Percentiles rank a stretch among this genome's conserved stretches.
Evolutionary conservation across 345 rosid species (phyloP).

Genomic region (Brassica juncea): DNA sequence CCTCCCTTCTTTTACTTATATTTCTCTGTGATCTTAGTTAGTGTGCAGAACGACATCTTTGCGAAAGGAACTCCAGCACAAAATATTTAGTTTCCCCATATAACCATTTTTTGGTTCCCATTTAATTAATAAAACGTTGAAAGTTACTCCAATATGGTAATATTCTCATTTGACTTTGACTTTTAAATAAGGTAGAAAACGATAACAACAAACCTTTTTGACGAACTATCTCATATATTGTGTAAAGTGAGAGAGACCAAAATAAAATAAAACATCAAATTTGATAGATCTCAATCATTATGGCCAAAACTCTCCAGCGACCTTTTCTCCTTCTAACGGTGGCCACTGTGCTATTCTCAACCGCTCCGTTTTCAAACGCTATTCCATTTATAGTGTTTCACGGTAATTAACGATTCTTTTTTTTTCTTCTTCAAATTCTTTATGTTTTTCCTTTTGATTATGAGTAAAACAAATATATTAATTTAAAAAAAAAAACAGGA

Average conservation of each 20-base stretch:
- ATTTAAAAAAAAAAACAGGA: conserved; percentile 45
- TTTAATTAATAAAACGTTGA: background rate
- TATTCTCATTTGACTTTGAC: background rate
- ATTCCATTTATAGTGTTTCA: conserved; percentile 74
- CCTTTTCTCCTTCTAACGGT: conserved; percentile 33
- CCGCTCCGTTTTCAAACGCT: conserved; percentile 47
- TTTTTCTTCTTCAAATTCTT: background rate
- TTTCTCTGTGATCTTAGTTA: background rate
- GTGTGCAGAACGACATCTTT: background rate
- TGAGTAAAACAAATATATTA: background rate
- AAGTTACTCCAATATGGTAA: background rate
- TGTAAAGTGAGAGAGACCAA: background rate
- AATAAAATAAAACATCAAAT: background rate
- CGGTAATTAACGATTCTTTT: conserved; percentile 42
- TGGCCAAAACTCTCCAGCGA: conserved; percentile 12
- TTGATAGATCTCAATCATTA: background rate
- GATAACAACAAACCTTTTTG: background rate
- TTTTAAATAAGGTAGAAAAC: background rate
- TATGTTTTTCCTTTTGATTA: background rate
- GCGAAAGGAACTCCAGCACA: background rate
- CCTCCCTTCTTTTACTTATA: background rate
- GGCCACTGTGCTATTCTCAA: conserved; percentile 18
- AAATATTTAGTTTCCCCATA: background rate
- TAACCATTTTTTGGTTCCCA: background rate
- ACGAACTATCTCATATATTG: background rate